phyloP scores from a whole-genome alignment of 1,284 basidiomycete species.

The Apiotrichum akiyoshidainum region DNA sequence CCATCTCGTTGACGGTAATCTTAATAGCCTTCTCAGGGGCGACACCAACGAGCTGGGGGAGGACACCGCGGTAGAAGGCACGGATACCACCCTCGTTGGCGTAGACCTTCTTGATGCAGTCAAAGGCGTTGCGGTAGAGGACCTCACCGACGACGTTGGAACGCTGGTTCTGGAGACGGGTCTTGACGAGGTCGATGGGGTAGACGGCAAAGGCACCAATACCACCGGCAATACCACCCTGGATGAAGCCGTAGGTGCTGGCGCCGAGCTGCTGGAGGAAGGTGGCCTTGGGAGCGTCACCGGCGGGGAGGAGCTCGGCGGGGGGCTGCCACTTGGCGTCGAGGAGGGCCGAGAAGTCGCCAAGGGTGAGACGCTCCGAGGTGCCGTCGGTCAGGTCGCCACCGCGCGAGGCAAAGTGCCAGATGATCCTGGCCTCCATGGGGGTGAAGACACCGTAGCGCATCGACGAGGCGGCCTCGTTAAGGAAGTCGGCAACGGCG shows the following conservation, averaged over 20 bases:
- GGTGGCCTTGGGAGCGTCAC: conserved; percentile 20
- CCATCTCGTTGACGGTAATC: conserved; percentile 88
- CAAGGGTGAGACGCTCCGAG: conserved; percentile 63
- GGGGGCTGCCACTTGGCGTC: conserved; percentile 54
- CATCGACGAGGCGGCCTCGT: conserved; percentile 56
- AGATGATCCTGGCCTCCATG: conserved; percentile 92
- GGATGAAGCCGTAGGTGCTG: conserved; percentile 79
- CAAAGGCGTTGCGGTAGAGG: conserved; percentile 87
- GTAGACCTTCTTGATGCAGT: conserved; percentile 92
- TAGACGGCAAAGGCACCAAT: conserved; percentile 71
- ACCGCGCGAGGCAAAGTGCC: conserved; percentile 88
- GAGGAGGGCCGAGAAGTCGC: conserved; percentile 84
- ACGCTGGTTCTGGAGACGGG: conserved; percentile 95
- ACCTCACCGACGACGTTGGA: conserved; percentile 91
- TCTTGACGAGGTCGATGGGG: conserved; percentile 58
- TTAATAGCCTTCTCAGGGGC: conserved; percentile 81
- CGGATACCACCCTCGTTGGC: conserved; percentile 82
- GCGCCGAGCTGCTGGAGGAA: conserved; percentile 53
- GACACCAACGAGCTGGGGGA: conserved; percentile 93
- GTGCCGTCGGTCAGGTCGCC: conserved; percentile 54
- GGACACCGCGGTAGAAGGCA: conserved; percentile 96
- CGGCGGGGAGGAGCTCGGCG: conserved; percentile 25
- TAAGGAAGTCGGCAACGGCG: conserved; percentile 52
- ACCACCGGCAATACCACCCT: conserved; percentile 84
- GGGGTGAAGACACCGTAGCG: conserved; percentile 90